Conservation (phyloP, 108 stramenopile species). For the Pseudonitzschia pungens region DNA sequence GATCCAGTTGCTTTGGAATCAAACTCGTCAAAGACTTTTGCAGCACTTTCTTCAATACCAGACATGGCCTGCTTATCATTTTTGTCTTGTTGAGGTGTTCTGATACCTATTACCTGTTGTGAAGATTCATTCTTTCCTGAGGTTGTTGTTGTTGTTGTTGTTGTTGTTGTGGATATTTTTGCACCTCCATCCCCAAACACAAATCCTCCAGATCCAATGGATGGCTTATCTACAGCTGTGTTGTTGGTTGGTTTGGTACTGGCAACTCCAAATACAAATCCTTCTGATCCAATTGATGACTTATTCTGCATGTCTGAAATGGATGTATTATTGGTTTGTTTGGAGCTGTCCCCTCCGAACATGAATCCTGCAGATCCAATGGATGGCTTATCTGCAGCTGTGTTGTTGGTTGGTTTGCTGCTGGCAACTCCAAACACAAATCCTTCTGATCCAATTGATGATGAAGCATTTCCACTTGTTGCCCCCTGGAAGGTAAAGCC, state of each 20-base stretch:
- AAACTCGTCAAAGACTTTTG: constrained; percentile 46
- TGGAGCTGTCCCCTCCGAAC: too few relatives aligned
- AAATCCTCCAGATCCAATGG: constrained; percentile 41
- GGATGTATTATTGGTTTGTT: too few relatives aligned
- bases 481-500: constrained; percentile 70
- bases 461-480: neutral
- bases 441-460: constrained; percentile 49
- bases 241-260: constrained; percentile 10
- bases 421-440: constrained; percentile 54
- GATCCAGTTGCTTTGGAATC: constrained; percentile 40
- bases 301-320: too few relatives aligned
- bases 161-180: neutral
- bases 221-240: neutral
- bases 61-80: neutral
- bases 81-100: neutral
- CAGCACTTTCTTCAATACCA: neutral
- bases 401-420: constrained; percentile 5
- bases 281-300: constrained; percentile 50
- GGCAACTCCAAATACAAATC: constrained; percentile 60
- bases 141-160: neutral
- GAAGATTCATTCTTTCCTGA: too few relatives aligned
- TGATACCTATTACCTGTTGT: too few relatives aligned
- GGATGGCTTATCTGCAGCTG: neutral
- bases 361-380: constrained; percentile 46
- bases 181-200: constrained; percentile 57